Evolutionary conservation across 2,329 filamentous ascomycete species (phyloP), one percentile per base, ranked within the genome.

Genomic region (Biscogniauxia marginata): DNA sequence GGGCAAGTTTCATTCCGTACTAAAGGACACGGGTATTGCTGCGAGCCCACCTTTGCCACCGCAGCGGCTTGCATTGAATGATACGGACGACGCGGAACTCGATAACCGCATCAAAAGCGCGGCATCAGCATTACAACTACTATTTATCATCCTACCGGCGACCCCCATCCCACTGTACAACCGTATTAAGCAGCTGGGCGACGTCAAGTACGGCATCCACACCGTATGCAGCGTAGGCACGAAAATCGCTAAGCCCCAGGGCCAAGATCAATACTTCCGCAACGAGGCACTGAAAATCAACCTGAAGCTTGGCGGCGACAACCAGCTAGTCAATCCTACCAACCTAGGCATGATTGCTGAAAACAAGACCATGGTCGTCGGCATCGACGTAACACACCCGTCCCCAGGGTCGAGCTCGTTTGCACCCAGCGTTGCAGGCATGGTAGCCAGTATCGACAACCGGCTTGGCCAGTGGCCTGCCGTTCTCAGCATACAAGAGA

Each of bases 301-400:
- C 63, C 74, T 88, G 23, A 89, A 88, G 64, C 70, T 81, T 1
- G 84, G 84, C 4, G 84, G 85, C 0, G 68, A 75, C 1, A 87
- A 88, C 59, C 85, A 89, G 57, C 64, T 68, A 0, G 68, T 90
- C 1, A 65, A 73, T 2, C 62, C 72, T 9, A 65, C 67, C 0
- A 75, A 81, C 53, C 74, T 85, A 3, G 77, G 78, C 2, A 73
- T 86, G 0, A 70, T 86, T 51, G 67, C 67, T 7, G 77, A 85
- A 46, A 75, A 77, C 1, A 82, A 83, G 58, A 90, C 87, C 0
- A 91, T 91, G 82, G 71, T 91, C 4, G 82, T 91, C 20, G 88
- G 89, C 0, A 81, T 90, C 21, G 88, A 91, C 65, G 88, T 92
- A 0, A 91, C 88, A 0, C 87, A 91, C 65, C 88, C 88, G 0